Evolutionary conservation across 345 rosid species (phyloP).

Genomic region (Turritis glabra): DNA sequence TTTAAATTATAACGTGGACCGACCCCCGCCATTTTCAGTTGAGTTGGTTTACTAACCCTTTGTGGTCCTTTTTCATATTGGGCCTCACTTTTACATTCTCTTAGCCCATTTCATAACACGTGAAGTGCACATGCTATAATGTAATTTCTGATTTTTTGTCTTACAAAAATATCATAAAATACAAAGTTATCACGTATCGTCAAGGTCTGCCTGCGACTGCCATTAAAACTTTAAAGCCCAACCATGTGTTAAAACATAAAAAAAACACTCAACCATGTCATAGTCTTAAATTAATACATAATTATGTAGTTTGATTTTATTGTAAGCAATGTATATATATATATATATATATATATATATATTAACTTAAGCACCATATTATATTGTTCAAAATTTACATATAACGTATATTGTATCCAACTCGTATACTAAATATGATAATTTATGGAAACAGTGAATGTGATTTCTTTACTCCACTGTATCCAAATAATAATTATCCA

Average conservation of each 20-base stretch:
- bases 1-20: conserved; percentile 29
- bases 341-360: too few relatives aligned
- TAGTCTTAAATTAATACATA: background rate
- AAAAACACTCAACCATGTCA: background rate
- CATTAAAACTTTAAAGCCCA: background rate
- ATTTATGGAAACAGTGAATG: background rate
- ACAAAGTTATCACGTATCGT: background rate
- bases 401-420: background rate
- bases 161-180: background rate
- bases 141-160: background rate
- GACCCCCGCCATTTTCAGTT: conserved; percentile 38
- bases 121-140: conserved; percentile 7
- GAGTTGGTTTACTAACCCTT: conserved; percentile 22
- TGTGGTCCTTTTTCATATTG: conserved; percentile 31
- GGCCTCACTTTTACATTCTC: conserved; percentile 9
- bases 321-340: background rate
- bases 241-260: background rate
- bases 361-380: background rate
- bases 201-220: conserved; percentile 15
- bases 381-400: background rate
- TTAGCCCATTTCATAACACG: conserved; percentile 26
- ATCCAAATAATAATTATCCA: too few relatives aligned
- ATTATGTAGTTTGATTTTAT: background rate
- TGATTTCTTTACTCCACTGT: background rate
- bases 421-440: background rate